Evolutionary conservation across 1,139 yeast genomes (phyloP).

Genomic region (Diutina neorugosa): DNA sequence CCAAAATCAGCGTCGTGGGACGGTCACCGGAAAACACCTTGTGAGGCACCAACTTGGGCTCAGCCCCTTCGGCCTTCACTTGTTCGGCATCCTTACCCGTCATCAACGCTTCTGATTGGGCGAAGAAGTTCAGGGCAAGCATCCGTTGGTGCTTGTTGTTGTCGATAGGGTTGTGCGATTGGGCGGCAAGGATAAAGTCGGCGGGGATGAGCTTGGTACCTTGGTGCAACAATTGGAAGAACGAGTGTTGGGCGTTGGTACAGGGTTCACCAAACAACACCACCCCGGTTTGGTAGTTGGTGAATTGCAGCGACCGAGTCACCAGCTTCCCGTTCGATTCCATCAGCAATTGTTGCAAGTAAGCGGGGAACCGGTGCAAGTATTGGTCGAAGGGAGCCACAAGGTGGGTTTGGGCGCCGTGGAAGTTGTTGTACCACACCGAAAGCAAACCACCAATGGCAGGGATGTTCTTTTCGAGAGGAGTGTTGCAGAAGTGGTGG

Average conservation of each 20-base stretch:
- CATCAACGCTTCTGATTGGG: constrained; percentile 97
- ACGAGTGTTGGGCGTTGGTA: constrained; percentile 97
- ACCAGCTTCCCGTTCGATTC: constrained; percentile 98
- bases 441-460: constrained; percentile 83
- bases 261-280: constrained; percentile 98
- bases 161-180: constrained; percentile 96
- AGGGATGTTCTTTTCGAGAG: constrained; percentile 86
- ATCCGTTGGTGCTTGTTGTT: constrained; percentile 88
- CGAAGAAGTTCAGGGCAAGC: constrained; percentile 97
- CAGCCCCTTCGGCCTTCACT: constrained; percentile 85
- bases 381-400: constrained; percentile 98
- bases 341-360: constrained; percentile 96
- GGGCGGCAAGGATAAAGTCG: constrained; percentile 92
- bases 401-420: constrained; percentile 94
- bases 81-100: constrained; percentile 83
- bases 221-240: constrained; percentile 98
- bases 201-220: constrained; percentile 96
- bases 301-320: constrained; percentile 80
- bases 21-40: constrained; percentile 95
- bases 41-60: constrained; percentile 81
- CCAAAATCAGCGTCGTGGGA: constrained; percentile 95
- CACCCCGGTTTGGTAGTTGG: constrained; percentile 91
- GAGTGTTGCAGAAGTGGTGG: constrained; percentile 73
- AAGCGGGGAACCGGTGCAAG: constrained; percentile 98
- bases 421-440: constrained; percentile 97